These are phyloP conservation scores for Wallacemonas sp. DNA, from an alignment of 208 protist genomes.

Conservation along the genomic window DNA sequence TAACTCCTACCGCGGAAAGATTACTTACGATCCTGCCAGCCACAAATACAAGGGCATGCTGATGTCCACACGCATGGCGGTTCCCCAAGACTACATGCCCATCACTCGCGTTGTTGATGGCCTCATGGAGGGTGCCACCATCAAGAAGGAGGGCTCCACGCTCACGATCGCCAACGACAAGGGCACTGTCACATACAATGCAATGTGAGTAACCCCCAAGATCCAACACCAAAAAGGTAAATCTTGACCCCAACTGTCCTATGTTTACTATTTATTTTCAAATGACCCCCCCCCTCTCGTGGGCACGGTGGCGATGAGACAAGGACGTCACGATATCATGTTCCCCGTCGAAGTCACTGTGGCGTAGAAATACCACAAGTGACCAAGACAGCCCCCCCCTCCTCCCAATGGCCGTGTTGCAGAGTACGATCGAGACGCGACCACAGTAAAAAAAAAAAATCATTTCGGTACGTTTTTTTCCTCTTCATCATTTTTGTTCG, in stretches of 20 bases:
- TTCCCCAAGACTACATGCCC: slow-evolving; percentile 7
- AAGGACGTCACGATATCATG: too few species aligned
- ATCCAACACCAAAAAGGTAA: neutral
- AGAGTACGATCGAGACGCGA: too few species aligned
- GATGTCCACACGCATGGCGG: slow-evolving; percentile 13
- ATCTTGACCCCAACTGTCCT: neutral
- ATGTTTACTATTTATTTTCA: too few species aligned
- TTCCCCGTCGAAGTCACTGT: too few species aligned
- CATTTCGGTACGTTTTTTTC: too few species aligned
- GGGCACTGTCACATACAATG: slow-evolving; percentile 6
- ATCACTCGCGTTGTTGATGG: slow-evolving; percentile 5
- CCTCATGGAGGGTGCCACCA: slow-evolving; percentile 7
- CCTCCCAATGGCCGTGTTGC: too few species aligned
- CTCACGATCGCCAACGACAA: slow-evolving; percentile 6
- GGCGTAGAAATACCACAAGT: too few species aligned
- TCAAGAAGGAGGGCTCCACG: slow-evolving; percentile 8
- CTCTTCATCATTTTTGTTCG: too few species aligned
- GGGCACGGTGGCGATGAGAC: too few species aligned
- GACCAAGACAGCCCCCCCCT: too few species aligned
- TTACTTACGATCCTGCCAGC: neutral
- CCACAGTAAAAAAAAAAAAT: too few species aligned
- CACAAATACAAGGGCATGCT: slow-evolving; percentile 13
- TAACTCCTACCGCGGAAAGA: slow-evolving; percentile 9
- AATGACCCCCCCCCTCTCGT: too few species aligned
- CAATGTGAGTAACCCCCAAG: neutral